Conservation (phyloP, 352 stramenopile species). For the Saprolegnia diclina region DNA sequence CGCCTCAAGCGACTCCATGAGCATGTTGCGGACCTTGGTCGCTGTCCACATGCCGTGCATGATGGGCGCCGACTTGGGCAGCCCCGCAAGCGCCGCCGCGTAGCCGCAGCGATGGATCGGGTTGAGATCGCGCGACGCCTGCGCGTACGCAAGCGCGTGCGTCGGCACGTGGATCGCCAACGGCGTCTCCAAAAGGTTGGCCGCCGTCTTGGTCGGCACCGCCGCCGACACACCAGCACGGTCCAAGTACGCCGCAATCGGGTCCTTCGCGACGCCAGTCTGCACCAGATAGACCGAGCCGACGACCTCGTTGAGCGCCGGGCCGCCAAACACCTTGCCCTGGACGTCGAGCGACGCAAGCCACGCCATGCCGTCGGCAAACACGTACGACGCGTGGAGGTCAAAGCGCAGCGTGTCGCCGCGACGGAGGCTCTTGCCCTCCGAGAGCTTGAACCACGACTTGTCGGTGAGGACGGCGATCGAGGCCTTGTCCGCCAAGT, state of each 20-base stretch:
- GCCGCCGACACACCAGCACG: background rate
- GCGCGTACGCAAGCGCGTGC: constrained; percentile 60
- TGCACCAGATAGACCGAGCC: constrained; percentile 43
- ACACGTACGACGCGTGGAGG: constrained; percentile 51
- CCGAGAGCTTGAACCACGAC: constrained; percentile 46
- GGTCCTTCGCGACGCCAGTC: constrained; percentile 29
- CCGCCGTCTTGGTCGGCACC: constrained; percentile 12
- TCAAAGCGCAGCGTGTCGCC: constrained; percentile 52
- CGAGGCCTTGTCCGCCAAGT: constrained; percentile 26
- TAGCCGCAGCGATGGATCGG: constrained; percentile 80
- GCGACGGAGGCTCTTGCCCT: constrained; percentile 28
- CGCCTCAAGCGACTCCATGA: constrained; percentile 33
- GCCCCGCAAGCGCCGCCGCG: constrained; percentile 59
- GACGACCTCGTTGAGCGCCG: constrained; percentile 15
- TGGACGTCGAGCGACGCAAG: constrained; percentile 45
- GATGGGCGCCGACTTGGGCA: constrained; percentile 70
- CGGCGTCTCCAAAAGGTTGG: constrained; percentile 61
- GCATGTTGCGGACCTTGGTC: constrained; percentile 70
- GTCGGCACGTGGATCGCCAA: constrained; percentile 57
- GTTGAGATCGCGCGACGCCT: constrained; percentile 80
- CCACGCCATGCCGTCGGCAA: constrained; percentile 35
- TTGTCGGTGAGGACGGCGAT: constrained; percentile 55
- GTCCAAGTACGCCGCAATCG: constrained; percentile 22
- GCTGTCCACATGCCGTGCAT: constrained; percentile 87
- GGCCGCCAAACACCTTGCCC: constrained; percentile 16